Percentiles rank a stretch among this genome's conserved stretches.
These are phyloP conservation scores for Elongisporangium prolatum DNA, from an alignment of 352 stramenopile species.

Conservation along the genomic window DNA sequence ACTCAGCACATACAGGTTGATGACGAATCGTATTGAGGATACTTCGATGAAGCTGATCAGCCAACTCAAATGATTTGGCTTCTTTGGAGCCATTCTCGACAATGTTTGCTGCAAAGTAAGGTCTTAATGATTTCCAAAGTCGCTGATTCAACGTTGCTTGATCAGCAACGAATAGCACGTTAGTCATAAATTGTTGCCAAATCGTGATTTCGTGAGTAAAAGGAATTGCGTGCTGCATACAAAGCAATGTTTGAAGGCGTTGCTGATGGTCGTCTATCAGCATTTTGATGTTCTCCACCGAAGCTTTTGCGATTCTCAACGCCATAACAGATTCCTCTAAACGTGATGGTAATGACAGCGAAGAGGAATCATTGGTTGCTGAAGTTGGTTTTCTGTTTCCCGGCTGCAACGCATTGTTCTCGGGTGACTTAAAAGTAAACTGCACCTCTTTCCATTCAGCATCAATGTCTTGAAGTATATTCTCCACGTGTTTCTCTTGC, in stretches of 20 bases:
- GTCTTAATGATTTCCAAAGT: slow-evolving; percentile 40
- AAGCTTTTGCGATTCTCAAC: slow-evolving; percentile 22
- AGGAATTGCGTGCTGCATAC: slow-evolving; percentile 32
- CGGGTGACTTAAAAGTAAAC: slow-evolving; percentile 38
- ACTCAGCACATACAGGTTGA: slow-evolving; percentile 27
- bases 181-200: slow-evolving; percentile 48
- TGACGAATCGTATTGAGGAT: slow-evolving; percentile 19
- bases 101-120: slow-evolving; percentile 47
- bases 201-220: slow-evolving; percentile 38
- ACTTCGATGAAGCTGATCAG: slow-evolving; percentile 33
- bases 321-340: not conserved
- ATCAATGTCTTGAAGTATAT: slow-evolving; percentile 34
- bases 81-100: slow-evolving; percentile 41
- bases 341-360: not conserved
- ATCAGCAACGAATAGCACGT: slow-evolving; percentile 31
- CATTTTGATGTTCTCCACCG: slow-evolving; percentile 34
- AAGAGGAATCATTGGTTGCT: not conserved
- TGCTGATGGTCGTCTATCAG: slow-evolving; percentile 61
- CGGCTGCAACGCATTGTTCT: not conserved
- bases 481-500: slow-evolving; percentile 60
- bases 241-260: slow-evolving; percentile 43
- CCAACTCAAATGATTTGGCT: slow-evolving; percentile 30
- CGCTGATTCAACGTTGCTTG: slow-evolving; percentile 33
- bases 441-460: slow-evolving; percentile 39
- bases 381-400: not conserved